phyloP scores from a whole-genome alignment of 805 yeast species.

The Myxozyma udenii region DNA sequence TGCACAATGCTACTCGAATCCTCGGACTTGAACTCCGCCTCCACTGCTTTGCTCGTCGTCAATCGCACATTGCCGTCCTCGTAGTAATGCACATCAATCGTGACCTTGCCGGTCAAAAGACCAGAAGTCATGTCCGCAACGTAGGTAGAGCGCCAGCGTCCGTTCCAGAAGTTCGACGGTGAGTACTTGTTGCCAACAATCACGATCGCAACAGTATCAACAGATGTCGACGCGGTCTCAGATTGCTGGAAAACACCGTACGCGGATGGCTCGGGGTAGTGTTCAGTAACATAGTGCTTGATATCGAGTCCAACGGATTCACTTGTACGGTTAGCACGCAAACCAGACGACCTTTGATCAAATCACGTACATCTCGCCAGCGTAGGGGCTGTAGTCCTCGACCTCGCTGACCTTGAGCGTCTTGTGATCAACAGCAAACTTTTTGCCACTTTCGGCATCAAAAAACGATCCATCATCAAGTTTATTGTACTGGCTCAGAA shows the following conservation, averaged over 20 bases:
- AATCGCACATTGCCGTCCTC: constrained; percentile 95
- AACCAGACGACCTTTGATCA: constrained; percentile 9
- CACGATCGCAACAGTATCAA: constrained; percentile 46
- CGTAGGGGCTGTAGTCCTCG: constrained; percentile 42
- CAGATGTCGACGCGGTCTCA: too few species aligned
- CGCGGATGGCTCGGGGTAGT: constrained; percentile 60
- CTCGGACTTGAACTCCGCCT: constrained; percentile 18
- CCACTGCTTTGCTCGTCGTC: constrained; percentile 44
- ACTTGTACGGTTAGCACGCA: constrained; percentile 17
- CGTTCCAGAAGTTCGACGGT: constrained; percentile 78
- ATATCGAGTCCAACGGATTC: constrained; percentile 39
- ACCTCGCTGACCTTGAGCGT: constrained; percentile 48
- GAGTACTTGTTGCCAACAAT: constrained; percentile 70
- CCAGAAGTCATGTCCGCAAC: constrained; percentile 40
- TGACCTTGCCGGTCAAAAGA: constrained; percentile 51
- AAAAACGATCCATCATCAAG: constrained; percentile 47
- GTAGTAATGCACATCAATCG: constrained; percentile 80
- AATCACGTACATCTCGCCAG: constrained; percentile 7
- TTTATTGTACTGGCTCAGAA: constrained; percentile 52
- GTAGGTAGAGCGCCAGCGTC: constrained; percentile 78
- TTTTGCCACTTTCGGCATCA: constrained; percentile 50
- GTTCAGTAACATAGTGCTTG: constrained; percentile 55
- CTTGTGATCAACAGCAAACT: constrained; percentile 58
- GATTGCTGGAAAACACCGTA: constrained; percentile 45
- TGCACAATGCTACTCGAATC: constrained; percentile 40